These are phyloP conservation scores for Liquidambar formosana DNA, from an alignment of 164 flowering plant genomes.

Conservation along the genomic window DNA sequence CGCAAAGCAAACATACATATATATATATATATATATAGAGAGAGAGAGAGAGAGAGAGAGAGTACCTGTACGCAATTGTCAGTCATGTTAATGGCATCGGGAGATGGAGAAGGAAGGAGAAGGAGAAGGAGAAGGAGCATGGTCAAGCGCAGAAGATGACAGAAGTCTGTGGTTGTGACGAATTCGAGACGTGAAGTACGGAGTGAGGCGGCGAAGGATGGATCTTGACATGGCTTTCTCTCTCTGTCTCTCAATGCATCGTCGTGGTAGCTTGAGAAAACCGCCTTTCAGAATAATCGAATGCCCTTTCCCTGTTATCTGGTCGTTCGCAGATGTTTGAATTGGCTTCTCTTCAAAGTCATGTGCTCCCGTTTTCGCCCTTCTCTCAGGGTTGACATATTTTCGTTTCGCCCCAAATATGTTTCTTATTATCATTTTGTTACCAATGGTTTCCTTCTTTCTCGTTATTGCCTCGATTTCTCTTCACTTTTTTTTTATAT, in stretches of 20 bases:
- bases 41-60: neutral
- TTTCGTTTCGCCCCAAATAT: no score
- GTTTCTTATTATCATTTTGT: no score
- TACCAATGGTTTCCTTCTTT: no score
- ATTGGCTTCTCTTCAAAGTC: no score
- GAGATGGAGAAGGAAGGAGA: conserved; percentile 15
- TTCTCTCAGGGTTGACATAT: no score
- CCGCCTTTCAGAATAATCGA: no score
- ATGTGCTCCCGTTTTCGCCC: no score
- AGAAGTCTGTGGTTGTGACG: conserved; percentile 42
- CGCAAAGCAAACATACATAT: neutral
- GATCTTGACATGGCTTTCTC: conserved; percentile 29
- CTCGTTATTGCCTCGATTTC: no score
- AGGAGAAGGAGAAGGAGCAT: conserved; percentile 30
- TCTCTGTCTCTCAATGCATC: neutral
- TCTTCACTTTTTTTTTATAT: no score
- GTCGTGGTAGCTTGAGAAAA: no score
- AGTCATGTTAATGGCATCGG: conserved; percentile 43
- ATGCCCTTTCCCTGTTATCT: no score
- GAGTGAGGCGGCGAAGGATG: conserved; percentile 31
- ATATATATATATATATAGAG: neutral
- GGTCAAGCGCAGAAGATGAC: conserved; percentile 30
- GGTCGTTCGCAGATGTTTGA: no score
- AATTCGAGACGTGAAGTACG: conserved; percentile 31
- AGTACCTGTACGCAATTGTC: conserved; percentile 52